Evolutionary conservation across 345 rosid genomes (phyloP), one percentile per base, ranked within the genome.

Genomic region (Corchorus capsularis): DNA sequence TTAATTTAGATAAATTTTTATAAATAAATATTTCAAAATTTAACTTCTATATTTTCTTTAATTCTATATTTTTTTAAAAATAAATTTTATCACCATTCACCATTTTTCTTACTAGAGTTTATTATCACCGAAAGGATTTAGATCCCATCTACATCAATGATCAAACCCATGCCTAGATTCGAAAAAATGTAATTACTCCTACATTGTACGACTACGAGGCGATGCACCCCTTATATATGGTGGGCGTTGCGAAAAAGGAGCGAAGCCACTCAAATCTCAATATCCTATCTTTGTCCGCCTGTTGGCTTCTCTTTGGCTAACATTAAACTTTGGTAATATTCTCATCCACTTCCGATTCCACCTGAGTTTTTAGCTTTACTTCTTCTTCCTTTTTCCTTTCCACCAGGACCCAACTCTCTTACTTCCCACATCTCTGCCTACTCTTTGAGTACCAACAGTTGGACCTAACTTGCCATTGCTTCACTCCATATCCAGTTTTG

Each of bases 231-330:
- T 27, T 27, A 59, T 61, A 14, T 32, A 32, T 61, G n/a, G 63
- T 27, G n/a, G 41, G 39, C 12, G 41, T 47, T 22, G n/a, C 10
- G 13, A 45, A 68, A 47, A 13, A 49, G 14, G 56, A 20, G 20
- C 37, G 59, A 69, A 49, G 57, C 56, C 41, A n/a, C 55, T 59
- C 71, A 16, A 32, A 49, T 68, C 72, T 13, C 15, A 50, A 32
- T 6, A 69, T 49, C 72, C 57, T 14, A 68, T 69, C 22, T 69
- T 69, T 32, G 45, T 50, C 73, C 4, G 15, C 7, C 27, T 66
- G 19, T 46, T 22, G 71, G 19, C 2, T 47, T 4, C 39, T 3
- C 41, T 32, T 69, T 16, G 59, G 72, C 59, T 49, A n/a, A 27
- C 56, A 1, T 69, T 27, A 3, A 68, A 67, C 1, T n/a, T 4